Evolutionary conservation across 768 basidiomycete species (phyloP).

Genomic region (Rhodotorula taiwanensis): DNA sequence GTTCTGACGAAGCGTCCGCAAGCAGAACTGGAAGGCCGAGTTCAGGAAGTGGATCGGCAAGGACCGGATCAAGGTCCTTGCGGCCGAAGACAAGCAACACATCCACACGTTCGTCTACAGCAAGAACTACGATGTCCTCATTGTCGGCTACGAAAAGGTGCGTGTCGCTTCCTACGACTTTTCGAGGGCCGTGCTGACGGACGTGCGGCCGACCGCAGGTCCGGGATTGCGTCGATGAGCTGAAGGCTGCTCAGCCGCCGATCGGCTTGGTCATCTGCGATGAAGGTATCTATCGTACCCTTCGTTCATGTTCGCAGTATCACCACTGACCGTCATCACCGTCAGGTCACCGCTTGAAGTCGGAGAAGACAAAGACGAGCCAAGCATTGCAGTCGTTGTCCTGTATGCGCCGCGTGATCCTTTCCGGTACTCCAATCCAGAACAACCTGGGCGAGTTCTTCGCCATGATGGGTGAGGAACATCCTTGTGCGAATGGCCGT

Average conservation of each 20-base stretch:
- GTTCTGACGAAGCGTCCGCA: neutral
- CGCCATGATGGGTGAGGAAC: slow-evolving; percentile 67
- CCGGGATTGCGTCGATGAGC: slow-evolving; percentile 39
- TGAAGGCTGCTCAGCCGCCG: slow-evolving; percentile 55
- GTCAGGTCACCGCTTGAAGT: slow-evolving; percentile 78
- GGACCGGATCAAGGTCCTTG: slow-evolving; percentile 53
- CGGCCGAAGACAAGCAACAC: slow-evolving; percentile 54
- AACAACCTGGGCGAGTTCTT: slow-evolving; percentile 94
- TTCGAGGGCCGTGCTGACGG: too few relatives aligned
- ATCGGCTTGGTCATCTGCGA: slow-evolving; percentile 93
- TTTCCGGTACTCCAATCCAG: slow-evolving; percentile 91
- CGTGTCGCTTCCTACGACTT: slow-evolving; percentile 42
- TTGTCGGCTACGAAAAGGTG: slow-evolving; percentile 91
- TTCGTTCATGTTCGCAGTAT: too few relatives aligned
- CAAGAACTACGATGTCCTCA: slow-evolving; percentile 55
- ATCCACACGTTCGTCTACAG: slow-evolving; percentile 69
- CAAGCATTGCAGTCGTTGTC: slow-evolving; percentile 72
- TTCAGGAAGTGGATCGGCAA: slow-evolving; percentile 80
- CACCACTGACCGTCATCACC: too few relatives aligned
- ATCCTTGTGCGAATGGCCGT: neutral
- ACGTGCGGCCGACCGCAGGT: slow-evolving; percentile 16
- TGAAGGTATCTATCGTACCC: slow-evolving; percentile 58
- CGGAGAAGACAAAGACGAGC: slow-evolving; percentile 81
- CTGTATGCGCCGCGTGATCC: slow-evolving; percentile 71
- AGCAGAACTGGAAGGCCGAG: slow-evolving; percentile 88